Evolutionary conservation across 306 rosid species (phyloP).

Genomic region (Medicago arabica): DNA sequence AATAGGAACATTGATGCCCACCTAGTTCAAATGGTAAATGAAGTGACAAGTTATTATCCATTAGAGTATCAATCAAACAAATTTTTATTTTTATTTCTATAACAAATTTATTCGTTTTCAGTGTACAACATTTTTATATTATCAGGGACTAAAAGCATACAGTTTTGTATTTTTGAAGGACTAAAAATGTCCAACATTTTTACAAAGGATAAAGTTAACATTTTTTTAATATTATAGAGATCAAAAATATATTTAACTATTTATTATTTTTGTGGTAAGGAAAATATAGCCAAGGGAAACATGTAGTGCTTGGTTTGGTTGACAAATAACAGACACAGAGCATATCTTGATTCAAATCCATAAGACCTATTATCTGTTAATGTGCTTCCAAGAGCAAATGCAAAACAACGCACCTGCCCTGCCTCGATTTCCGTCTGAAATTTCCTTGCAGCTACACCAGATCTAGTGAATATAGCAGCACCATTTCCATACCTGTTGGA

Average conservation of each 20-base stretch:
- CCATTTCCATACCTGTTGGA: constrained; percentile 86
- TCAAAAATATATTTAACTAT: too few relatives aligned
- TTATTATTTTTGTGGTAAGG: neutral
- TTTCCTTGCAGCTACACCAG: constrained; percentile 93
- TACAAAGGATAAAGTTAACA: too few relatives aligned
- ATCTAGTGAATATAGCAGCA: constrained; percentile 90
- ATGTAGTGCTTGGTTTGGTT: neutral
- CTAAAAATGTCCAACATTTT: too few relatives aligned
- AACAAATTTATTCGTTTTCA: too few relatives aligned
- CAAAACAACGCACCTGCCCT: constrained; percentile 77
- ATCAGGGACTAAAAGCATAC: too few relatives aligned
- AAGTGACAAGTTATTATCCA: neutral
- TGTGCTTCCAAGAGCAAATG: neutral
- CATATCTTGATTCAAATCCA: neutral
- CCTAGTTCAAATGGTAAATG: constrained; percentile 49
- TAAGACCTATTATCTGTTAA: neutral
- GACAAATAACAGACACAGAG: neutral
- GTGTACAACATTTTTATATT: too few relatives aligned
- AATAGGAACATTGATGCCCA: constrained; percentile 91
- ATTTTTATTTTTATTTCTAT: too few relatives aligned
- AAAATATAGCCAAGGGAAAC: neutral
- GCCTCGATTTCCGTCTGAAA: constrained; percentile 91
- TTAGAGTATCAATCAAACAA: neutral
- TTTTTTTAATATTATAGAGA: too few relatives aligned
- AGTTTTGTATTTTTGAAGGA: too few relatives aligned